Conservation (phyloP, 805 yeast species). For the Metschnikowia santaceciliae region DNA sequence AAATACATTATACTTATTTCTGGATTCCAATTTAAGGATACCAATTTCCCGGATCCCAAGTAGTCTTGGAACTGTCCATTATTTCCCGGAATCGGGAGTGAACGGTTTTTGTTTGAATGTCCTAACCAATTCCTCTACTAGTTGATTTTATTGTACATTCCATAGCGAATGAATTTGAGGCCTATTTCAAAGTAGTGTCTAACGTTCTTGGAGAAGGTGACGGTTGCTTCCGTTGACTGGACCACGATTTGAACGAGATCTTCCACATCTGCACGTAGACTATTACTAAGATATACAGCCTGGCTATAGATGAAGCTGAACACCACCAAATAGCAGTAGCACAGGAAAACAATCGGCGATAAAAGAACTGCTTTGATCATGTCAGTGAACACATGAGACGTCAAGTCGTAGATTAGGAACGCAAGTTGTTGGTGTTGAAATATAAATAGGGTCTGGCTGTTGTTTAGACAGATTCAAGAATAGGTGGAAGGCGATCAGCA, state of each 20-base stretch:
- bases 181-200: constrained; percentile 17
- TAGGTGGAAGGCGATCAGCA: background rate
- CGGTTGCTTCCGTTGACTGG: constrained; percentile 15
- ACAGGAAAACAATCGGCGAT: constrained; percentile 1
- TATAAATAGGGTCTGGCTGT: background rate
- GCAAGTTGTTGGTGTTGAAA: no score
- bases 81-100: no score
- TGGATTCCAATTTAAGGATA: no score
- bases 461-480: no score
- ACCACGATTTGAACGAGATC: constrained; percentile 12
- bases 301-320: constrained; percentile 6
- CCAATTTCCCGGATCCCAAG: no score
- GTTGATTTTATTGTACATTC: constrained; percentile 24
- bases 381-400: background rate
- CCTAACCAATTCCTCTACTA: constrained; percentile 2
- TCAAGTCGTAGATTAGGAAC: background rate
- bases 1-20: no score
- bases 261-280: constrained; percentile 13
- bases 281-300: constrained; percentile 8
- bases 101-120: no score
- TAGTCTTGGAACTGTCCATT: no score
- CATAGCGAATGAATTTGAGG: constrained; percentile 19
- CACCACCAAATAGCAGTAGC: constrained; percentile 7
- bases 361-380: constrained; percentile 1
- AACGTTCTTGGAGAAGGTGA: constrained; percentile 17